Base-by-base conservation (phyloP, 768 basidiomycete species). In the Clathrus columnatus region DNA sequence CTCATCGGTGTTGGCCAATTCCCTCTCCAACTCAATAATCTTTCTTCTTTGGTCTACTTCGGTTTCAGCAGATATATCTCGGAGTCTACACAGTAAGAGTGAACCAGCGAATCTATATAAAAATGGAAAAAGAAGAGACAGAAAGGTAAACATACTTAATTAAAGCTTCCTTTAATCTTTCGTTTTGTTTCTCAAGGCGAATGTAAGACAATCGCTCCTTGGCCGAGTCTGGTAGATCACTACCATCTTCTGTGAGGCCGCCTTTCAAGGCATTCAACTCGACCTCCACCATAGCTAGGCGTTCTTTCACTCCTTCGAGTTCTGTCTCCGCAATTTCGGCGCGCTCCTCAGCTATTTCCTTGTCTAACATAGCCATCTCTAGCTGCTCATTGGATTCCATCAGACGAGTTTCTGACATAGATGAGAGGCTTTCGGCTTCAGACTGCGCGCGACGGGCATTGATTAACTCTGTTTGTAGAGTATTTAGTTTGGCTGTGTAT, bases 121-220 rank as follows among this genome's bases (percentile, higher is more conserved):
- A 51, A 18, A 7, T 28, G 23, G 46, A 4, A 32, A 50, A 27
- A 6, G 48, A n/a, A 32, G 11, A 0, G n/a, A n/a, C n/a, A n/a
- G n/a, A n/a, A n/a, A n/a, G n/a, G n/a, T n/a, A n/a, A 63, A 77
- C 8, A 10, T 43, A 91, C 87, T 84, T 79, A 53, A 95, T 77
- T 8, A 98, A 75, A 11, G 96, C 96, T 64, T 98, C 96, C 69
- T 96, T 97, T 53, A 99, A 71, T 16, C 96, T 73, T 64, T 92
- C 91, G 59, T 98, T 99, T 65, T 98, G 95, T 67, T 91, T 96
- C 72, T 97, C 94, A 0, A 99, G 81, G 65, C 97, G 95, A 75
- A 87, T 77, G 67, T 84, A 82, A 26, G 81, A 81, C 58, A 88
- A 62, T 4, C 85, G 81, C 60, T 76, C 74, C 63, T 83, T 84